These are phyloP conservation scores for Chernovozyma aurita DNA, from an alignment of 1,139 yeast species.

Conservation along the genomic window DNA sequence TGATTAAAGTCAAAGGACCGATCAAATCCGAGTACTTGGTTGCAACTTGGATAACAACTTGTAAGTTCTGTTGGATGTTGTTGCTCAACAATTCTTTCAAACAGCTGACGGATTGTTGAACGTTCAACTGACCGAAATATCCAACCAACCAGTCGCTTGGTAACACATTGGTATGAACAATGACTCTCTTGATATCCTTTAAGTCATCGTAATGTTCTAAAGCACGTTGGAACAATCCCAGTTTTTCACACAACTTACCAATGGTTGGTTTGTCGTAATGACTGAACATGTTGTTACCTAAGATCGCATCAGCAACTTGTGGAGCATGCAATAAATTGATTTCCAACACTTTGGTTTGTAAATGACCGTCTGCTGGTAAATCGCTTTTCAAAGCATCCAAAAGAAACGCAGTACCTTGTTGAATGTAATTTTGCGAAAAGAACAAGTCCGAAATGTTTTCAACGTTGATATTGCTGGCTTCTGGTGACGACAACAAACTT, in stretches of 20 bases:
- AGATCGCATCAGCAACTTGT: constrained; percentile 98
- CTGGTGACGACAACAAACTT: constrained; percentile 64
- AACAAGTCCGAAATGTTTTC: constrained; percentile 91
- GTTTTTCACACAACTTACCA: constrained; percentile 89
- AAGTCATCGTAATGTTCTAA: constrained; percentile 92
- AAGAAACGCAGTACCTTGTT: constrained; percentile 98
- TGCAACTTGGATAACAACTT: constrained; percentile 93
- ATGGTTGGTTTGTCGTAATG: constrained; percentile 93
- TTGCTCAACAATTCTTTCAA: constrained; percentile 78
- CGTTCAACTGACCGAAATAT: constrained; percentile 90
- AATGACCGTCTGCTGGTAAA: constrained; percentile 90
- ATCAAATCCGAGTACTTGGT: constrained; percentile 92
- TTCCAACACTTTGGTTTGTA: constrained; percentile 92
- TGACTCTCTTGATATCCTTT: constrained; percentile 91
- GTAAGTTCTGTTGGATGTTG: constrained; percentile 84
- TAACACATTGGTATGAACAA: constrained; percentile 79
- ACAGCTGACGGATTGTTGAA: constrained; percentile 88
- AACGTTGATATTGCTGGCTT: constrained; percentile 63
- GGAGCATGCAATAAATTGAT: constrained; percentile 94
- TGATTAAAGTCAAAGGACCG: constrained; percentile 80
- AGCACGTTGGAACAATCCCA: constrained; percentile 92
- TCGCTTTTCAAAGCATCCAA: constrained; percentile 94
- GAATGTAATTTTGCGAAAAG: constrained; percentile 89
- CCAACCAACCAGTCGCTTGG: constrained; percentile 93
- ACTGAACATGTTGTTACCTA: constrained; percentile 93